phyloP scores from a whole-genome alignment of 2,329 filamentous ascomycete species.

The Neonectria faginata region DNA sequence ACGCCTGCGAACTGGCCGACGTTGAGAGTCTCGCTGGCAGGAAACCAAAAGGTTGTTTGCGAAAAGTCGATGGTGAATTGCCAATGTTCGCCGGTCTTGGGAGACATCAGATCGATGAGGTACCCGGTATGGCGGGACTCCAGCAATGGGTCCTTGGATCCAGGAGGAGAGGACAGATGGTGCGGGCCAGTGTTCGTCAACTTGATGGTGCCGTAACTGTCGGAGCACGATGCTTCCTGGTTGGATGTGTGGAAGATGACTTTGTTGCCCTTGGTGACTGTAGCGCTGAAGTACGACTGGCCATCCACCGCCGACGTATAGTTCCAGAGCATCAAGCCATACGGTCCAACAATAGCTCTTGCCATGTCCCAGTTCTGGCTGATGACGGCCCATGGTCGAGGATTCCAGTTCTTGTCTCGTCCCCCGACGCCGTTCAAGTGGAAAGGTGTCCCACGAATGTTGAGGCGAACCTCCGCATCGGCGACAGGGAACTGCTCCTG shows the following conservation, averaged over 20 bases:
- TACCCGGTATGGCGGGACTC: conserved; percentile 23
- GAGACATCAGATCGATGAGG: conserved; percentile 21
- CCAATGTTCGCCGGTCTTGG: conserved; percentile 19
- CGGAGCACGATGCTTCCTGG: background rate
- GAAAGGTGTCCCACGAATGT: conserved; percentile 27
- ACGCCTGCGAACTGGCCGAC: conserved; percentile 20
- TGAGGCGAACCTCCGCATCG: conserved; percentile 21
- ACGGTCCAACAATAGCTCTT: conserved; percentile 27
- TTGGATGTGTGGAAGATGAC: conserved; percentile 18
- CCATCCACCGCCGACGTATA: conserved; percentile 26
- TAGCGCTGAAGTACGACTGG: conserved; percentile 22
- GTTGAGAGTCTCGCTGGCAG: conserved; percentile 16
- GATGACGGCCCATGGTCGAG: conserved; percentile 30
- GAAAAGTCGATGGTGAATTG: conserved; percentile 24
- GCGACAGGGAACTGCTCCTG: conserved; percentile 29
- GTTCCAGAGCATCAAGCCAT: conserved; percentile 32
- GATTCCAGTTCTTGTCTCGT: conserved; percentile 33
- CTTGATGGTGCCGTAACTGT: conserved; percentile 10
- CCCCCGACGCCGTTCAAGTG: conserved; percentile 25
- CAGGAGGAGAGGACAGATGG: background rate
- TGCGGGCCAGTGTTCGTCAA: conserved; percentile 6
- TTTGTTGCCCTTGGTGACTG: conserved; percentile 12
- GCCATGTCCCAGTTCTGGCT: conserved; percentile 31
- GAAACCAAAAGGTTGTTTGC: conserved; percentile 25
- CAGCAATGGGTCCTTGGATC: background rate